phyloP scores from a whole-genome alignment of 306 rosid species.

The Senna tora region DNA sequence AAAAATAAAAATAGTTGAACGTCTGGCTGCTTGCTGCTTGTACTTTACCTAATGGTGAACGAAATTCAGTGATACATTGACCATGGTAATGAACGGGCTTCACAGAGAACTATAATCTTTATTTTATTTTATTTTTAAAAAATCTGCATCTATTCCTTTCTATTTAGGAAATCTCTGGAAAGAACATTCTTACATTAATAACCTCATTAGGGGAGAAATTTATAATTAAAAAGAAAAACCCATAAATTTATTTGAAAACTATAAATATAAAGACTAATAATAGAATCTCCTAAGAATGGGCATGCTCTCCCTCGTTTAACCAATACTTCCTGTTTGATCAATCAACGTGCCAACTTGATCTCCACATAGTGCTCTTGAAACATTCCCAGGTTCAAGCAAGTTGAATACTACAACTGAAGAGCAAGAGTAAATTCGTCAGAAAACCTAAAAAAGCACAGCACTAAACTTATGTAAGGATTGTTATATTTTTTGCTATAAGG shows the following conservation, averaged over 20 bases:
- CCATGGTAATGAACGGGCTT: too few relatives aligned
- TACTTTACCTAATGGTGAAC: too few relatives aligned
- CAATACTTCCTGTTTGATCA: constrained; percentile 46
- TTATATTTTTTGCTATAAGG: too few relatives aligned
- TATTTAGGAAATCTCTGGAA: neutral
- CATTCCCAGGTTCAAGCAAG: constrained; percentile 52
- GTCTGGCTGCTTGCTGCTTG: too few relatives aligned
- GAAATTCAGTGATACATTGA: too few relatives aligned
- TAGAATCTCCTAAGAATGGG: neutral
- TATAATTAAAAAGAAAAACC: neutral
- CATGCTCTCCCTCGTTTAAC: neutral
- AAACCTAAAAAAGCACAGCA: too few relatives aligned
- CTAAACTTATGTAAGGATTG: too few relatives aligned
- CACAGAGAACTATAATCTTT: too few relatives aligned
- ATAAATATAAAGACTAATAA: neutral
- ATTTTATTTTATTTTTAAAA: too few relatives aligned
- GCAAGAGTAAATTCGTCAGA: constrained; percentile 8
- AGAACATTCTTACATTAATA: neutral
- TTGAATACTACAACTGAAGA: constrained; percentile 53
- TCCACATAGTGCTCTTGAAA: constrained; percentile 59
- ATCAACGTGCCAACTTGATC: constrained; percentile 57
- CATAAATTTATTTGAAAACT: neutral
- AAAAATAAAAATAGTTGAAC: too few relatives aligned
- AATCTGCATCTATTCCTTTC: neutral
- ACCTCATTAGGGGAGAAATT: neutral